Evolutionary conservation across 257 asterid species (phyloP).

Genomic region (Salvia miltiorrhiza): DNA sequence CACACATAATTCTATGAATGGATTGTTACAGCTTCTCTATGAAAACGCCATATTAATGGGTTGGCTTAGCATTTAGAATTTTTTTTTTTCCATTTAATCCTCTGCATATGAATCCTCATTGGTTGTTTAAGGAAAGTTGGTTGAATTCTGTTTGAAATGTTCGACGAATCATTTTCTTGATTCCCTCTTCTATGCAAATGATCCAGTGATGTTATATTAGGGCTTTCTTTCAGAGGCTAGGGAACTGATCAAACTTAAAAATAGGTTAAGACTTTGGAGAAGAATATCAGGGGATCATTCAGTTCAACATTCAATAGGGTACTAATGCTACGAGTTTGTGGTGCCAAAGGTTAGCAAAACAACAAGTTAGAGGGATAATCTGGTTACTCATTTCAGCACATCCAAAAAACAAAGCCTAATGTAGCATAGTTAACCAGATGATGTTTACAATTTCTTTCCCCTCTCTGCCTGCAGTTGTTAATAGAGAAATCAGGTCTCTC

Average conservation of each 20-base stretch:
- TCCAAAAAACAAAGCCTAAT: neutral
- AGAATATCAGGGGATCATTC: neutral
- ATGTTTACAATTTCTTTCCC: neutral
- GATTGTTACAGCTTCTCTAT: neutral
- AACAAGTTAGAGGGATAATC: slow-evolving; percentile 3
- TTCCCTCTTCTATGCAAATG: neutral
- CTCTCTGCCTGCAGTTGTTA: neutral
- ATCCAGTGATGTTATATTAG: neutral
- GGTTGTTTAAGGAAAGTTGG: neutral
- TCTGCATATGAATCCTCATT: neutral
- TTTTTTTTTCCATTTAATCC: neutral
- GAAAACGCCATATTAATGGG: neutral
- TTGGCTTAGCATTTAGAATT: neutral
- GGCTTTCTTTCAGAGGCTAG: neutral
- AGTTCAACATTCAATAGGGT: neutral
- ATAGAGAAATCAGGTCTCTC: neutral
- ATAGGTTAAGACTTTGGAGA: neutral
- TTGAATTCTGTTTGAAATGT: neutral
- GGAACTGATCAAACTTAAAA: neutral
- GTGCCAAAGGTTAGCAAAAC: slow-evolving; percentile 4
- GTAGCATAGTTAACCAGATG: neutral
- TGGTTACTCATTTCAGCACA: neutral
- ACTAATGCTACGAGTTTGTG: neutral
- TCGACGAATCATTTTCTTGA: neutral
- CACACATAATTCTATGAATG: neutral